Conservation (phyloP, 805 yeast genomes). For the Candida namnaoensis region DNA sequence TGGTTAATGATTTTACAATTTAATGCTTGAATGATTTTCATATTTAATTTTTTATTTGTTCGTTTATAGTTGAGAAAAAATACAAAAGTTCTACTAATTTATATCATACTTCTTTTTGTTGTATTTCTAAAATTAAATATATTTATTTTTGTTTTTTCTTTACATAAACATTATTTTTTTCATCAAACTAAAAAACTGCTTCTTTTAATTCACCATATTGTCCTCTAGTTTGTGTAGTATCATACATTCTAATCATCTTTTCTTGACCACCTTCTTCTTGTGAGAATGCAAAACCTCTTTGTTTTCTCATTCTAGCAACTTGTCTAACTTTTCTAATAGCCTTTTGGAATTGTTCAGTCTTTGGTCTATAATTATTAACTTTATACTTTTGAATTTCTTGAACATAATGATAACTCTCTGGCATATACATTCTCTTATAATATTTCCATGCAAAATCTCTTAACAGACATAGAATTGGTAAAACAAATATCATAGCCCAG, state of each 20-base stretch:
- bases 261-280: slow-evolving; percentile 95
- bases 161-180: not conserved
- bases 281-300: slow-evolving; percentile 96
- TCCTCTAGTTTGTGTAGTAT: slow-evolving; percentile 81
- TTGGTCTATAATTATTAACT: slow-evolving; percentile 89
- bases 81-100: too few species aligned
- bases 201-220: slow-evolving; percentile 54
- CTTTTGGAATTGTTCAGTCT: slow-evolving; percentile 92
- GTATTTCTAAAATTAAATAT: too few species aligned
- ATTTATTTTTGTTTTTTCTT: too few species aligned
- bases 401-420: slow-evolving; percentile 89
- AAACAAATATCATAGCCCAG: slow-evolving; percentile 75
- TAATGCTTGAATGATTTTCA: too few species aligned
- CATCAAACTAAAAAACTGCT: slow-evolving; percentile 17
- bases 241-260: slow-evolving; percentile 84
- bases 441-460: slow-evolving; percentile 94
- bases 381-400: slow-evolving; percentile 96
- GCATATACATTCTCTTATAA: slow-evolving; percentile 83
- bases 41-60: too few species aligned
- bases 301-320: slow-evolving; percentile 96
- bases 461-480: slow-evolving; percentile 69
- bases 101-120: too few species aligned
- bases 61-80: too few species aligned
- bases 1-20: slow-evolving; percentile 30
- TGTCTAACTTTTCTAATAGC: slow-evolving; percentile 97